phyloP scores from a whole-genome alignment of 345 rosid species.

The Citrus maxima region DNA sequence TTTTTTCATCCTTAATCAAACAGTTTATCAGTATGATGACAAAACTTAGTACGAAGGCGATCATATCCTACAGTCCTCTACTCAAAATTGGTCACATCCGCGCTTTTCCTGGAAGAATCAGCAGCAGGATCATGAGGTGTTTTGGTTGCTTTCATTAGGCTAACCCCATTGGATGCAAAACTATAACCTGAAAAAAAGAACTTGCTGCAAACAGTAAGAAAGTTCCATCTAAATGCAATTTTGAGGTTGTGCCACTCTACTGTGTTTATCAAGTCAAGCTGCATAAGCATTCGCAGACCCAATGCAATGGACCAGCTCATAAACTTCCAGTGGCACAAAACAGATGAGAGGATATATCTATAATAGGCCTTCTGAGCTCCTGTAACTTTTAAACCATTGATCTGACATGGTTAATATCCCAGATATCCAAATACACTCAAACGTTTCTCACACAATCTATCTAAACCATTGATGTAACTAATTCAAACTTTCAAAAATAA shows the following conservation, averaged over 20 bases:
- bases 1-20: not conserved
- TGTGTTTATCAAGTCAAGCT: not conserved
- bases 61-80: not conserved
- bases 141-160: too few species aligned
- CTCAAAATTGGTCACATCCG: not conserved
- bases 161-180: not conserved
- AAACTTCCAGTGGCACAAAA: not conserved
- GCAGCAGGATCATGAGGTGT: not conserved
- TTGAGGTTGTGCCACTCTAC: not conserved
- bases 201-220: not conserved
- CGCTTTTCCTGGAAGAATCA: not conserved
- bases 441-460: not conserved
- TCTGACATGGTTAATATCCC: not conserved
- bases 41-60: not conserved
- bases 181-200: not conserved
- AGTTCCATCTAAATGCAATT: not conserved
- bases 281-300: not conserved
- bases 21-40: not conserved
- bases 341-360: not conserved
- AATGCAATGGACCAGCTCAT: not conserved
- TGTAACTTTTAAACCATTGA: not conserved
- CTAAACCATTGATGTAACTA: not conserved
- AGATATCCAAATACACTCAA: not conserved
- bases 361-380: not conserved
- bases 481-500: not conserved